phyloP scores from a whole-genome alignment of 2,329 filamentous ascomycete species.

The Pseudogymnoascus sp. region DNA sequence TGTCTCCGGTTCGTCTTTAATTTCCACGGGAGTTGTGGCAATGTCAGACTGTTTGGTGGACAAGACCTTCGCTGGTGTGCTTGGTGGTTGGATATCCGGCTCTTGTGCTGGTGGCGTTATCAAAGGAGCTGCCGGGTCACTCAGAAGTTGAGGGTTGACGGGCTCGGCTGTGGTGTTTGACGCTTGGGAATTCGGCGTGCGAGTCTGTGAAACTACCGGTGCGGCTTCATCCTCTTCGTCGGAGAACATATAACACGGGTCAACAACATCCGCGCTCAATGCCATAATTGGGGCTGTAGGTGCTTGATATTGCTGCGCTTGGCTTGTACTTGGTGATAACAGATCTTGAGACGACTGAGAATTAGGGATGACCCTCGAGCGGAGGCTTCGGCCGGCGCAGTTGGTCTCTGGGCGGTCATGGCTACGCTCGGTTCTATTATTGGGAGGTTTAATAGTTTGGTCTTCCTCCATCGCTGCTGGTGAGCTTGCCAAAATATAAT shows the following conservation, averaged over 20 bases:
- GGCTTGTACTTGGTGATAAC: slow-evolving; percentile 9
- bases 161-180: background rate
- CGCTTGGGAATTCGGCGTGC: background rate
- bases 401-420: background rate
- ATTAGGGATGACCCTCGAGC: slow-evolving; percentile 8
- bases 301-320: background rate
- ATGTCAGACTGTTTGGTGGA: background rate
- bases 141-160: background rate
- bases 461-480: background rate
- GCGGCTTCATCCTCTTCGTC: slow-evolving; percentile 29
- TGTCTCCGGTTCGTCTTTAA: background rate
- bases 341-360: slow-evolving; percentile 7
- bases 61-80: background rate
- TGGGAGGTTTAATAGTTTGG: background rate
- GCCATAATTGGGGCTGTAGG: background rate
- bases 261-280: slow-evolving; percentile 16
- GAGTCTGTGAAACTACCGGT: background rate
- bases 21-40: background rate
- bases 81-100: background rate
- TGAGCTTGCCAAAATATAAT: background rate
- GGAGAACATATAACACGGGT: slow-evolving; percentile 28
- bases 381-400: background rate
- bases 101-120: background rate
- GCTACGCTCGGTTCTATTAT: background rate
- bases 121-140: background rate